Conservation (phyloP, 148 eudicot species). For the Rhododendron kiyosumense region DNA sequence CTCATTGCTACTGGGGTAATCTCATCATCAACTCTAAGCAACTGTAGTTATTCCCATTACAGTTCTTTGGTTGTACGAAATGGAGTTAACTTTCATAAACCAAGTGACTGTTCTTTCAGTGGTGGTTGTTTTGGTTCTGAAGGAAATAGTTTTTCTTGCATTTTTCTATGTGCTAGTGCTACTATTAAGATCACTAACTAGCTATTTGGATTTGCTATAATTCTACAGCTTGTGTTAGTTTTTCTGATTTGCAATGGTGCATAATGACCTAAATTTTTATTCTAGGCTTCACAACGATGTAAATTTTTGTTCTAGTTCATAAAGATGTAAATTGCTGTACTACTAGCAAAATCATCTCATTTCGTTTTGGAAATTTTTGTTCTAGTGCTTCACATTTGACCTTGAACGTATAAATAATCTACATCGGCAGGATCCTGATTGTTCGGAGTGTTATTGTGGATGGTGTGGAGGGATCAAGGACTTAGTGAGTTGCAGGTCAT, state of each 20-base stretch:
- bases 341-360: background rate
- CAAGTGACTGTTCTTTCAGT: background rate
- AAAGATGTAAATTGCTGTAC: background rate
- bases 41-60: background rate
- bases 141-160: background rate
- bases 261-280: no score
- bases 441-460: conserved; percentile 48
- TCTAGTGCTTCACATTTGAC: conserved; percentile 6
- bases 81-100: background rate
- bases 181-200: background rate
- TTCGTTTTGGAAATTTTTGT: background rate
- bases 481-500: conserved; percentile 57
- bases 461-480: conserved; percentile 71
- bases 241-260: background rate
- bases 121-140: background rate
- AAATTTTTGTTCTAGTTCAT: background rate
- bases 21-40: background rate
- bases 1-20: background rate
- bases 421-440: conserved; percentile 48
- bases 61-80: background rate
- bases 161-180: conserved; percentile 1
- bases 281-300: background rate
- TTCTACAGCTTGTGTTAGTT: background rate
- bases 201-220: background rate
- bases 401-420: background rate